A percentile compares a stretch with the other conserved stretches of the same genome.
Conservation (phyloP, 2,329 filamentous ascomycete species). For the Fusarium sp. region DNA sequence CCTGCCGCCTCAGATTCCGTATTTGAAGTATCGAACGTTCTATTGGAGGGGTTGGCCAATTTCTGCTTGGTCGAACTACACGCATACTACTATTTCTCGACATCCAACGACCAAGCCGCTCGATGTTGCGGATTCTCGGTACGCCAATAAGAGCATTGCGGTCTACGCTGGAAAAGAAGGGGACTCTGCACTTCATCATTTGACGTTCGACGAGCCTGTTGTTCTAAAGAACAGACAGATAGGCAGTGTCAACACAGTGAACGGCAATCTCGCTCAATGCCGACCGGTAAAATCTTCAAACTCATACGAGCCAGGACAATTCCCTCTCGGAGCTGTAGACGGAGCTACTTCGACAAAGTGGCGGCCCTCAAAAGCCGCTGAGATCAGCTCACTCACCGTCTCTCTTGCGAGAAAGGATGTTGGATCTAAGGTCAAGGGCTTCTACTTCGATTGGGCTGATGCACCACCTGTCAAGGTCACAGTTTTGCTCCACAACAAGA, state of each 20-base stretch:
- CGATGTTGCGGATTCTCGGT: not conserved
- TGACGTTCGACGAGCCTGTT: not conserved
- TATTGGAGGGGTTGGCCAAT: constrained; percentile 7
- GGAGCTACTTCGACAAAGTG: not conserved
- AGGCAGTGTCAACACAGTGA: not conserved
- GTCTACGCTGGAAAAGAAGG: not conserved
- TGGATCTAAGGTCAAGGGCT: not conserved
- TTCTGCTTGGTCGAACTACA: not conserved
- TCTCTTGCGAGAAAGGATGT: not conserved
- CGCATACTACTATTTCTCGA: not conserved
- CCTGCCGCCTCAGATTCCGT: not conserved
- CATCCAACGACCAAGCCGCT: not conserved
- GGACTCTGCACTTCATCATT: not conserved
- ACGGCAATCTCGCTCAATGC: not conserved
- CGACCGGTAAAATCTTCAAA: not conserved
- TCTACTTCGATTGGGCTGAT: not conserved
- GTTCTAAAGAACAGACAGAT: not conserved
- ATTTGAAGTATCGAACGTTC: not conserved
- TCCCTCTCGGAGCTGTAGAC: not conserved
- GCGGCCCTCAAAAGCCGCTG: not conserved
- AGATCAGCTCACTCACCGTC: not conserved
- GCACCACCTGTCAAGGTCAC: not conserved
- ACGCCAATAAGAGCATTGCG: not conserved
- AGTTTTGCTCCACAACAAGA: not conserved
- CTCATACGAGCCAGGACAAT: not conserved